These are phyloP conservation scores for Gloeostereum incarnatum DNA, from an alignment of 768 basidiomycete species.

Conservation along the genomic window DNA sequence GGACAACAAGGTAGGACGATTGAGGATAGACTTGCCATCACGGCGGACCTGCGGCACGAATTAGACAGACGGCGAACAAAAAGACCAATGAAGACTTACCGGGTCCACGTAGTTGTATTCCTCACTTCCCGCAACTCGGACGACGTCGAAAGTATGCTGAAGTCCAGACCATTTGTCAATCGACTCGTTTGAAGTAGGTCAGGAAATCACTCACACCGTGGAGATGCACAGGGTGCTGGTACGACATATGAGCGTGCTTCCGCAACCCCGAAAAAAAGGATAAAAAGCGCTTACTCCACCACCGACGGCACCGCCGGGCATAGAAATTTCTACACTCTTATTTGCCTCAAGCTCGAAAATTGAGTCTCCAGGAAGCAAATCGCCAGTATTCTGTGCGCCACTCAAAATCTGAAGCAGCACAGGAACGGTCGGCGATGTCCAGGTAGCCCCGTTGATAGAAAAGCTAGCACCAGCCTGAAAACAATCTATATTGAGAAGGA, in stretches of 20 bases:
- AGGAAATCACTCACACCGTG: slow-evolving; percentile 24
- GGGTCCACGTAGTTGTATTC: slow-evolving; percentile 40
- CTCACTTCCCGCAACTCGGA: slow-evolving; percentile 27
- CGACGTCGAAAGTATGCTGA: slow-evolving; percentile 27
- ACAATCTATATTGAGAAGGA: too few relatives aligned
- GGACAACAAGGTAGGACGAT: slow-evolving; percentile 14
- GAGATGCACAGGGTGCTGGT: slow-evolving; percentile 32
- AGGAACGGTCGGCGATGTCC: slow-evolving; percentile 27
- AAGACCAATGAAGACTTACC: too few relatives aligned
- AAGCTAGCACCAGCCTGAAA: slow-evolving; percentile 9
- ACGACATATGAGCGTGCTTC: neutral
- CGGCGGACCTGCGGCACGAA: too few relatives aligned
- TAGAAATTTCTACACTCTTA: slow-evolving; percentile 36
- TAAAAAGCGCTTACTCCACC: slow-evolving; percentile 18
- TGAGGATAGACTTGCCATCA: too few relatives aligned
- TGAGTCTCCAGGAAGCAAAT: neutral
- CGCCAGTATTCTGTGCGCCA: slow-evolving; percentile 20
- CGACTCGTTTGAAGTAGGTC: neutral
- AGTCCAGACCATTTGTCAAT: slow-evolving; percentile 1
- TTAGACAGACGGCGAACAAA: too few relatives aligned
- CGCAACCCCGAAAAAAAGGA: neutral
- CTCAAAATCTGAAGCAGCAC: slow-evolving; percentile 42
- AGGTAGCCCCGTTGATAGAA: slow-evolving; percentile 21
- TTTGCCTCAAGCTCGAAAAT: slow-evolving; percentile 30
- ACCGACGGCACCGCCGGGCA: slow-evolving; percentile 24